These are phyloP conservation scores for Escallonia herrerae DNA, from an alignment of 129 eudicot genomes.

Conservation along the genomic window DNA sequence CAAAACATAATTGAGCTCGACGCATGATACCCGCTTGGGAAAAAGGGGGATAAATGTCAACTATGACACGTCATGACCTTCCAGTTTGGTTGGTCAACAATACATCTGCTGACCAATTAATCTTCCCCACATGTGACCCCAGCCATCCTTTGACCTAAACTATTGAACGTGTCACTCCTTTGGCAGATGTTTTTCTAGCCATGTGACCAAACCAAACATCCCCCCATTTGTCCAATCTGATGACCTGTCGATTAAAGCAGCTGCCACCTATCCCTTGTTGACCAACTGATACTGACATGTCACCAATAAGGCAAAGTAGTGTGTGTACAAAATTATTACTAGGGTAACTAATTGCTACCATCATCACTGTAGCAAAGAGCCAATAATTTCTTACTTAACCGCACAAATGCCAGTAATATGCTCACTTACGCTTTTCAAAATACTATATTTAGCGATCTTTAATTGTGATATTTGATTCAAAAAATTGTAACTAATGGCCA, in stretches of 20 bases:
- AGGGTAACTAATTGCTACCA: too few relatives aligned
- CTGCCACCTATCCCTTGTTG: background rate
- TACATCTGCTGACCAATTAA: slow-evolving; percentile 14
- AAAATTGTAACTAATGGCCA: too few relatives aligned
- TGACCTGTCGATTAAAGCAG: background rate
- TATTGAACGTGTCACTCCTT: background rate
- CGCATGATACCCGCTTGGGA: background rate
- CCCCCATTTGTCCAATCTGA: background rate
- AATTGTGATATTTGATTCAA: too few relatives aligned
- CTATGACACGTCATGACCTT: slow-evolving; percentile 10
- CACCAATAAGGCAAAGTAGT: background rate
- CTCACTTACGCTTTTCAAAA: too few relatives aligned
- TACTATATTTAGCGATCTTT: too few relatives aligned
- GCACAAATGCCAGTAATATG: too few relatives aligned
- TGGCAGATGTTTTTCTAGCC: background rate
- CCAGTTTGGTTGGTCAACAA: slow-evolving; percentile 15
- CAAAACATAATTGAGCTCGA: background rate
- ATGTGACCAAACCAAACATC: slow-evolving; percentile 6
- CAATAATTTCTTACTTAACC: too few relatives aligned
- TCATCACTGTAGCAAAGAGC: too few relatives aligned
- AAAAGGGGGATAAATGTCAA: slow-evolving; percentile 5
- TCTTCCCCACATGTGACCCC: slow-evolving; percentile 15
- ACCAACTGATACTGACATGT: slow-evolving; percentile 2
- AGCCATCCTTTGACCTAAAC: background rate
- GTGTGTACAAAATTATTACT: background rate